phyloP scores from a whole-genome alignment of 2,329 filamentous ascomycete species.

The Leptosphaerulina australis region DNA sequence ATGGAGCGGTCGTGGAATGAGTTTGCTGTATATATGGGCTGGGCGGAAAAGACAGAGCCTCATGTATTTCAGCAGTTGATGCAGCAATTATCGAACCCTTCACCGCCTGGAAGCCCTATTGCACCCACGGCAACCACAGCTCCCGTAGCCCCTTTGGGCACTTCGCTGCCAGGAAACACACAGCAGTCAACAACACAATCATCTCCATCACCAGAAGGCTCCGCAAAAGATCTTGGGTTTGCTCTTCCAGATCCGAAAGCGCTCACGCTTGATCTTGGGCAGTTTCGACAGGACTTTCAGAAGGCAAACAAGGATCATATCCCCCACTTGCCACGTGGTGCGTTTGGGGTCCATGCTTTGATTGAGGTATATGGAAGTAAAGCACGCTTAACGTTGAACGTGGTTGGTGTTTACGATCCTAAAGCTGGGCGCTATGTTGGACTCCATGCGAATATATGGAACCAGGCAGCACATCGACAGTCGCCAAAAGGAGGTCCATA shows the following conservation, averaged over 20 bases:
- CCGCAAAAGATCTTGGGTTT: slow-evolving; percentile 28
- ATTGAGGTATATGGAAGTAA: slow-evolving; percentile 54
- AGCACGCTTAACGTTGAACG: slow-evolving; percentile 53
- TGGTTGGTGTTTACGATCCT: slow-evolving; percentile 55
- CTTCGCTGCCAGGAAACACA: slow-evolving; percentile 22
- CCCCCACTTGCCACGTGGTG: slow-evolving; percentile 52
- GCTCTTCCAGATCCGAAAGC: slow-evolving; percentile 35
- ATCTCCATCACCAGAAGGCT: slow-evolving; percentile 18
- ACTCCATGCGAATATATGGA: slow-evolving; percentile 35
- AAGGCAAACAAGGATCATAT: slow-evolving; percentile 24
- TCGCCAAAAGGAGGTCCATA: slow-evolving; percentile 43
- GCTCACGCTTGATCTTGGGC: slow-evolving; percentile 35
- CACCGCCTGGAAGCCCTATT: slow-evolving; percentile 8
- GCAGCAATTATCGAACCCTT: slow-evolving; percentile 18
- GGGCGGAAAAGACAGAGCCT: slow-evolving; percentile 25
- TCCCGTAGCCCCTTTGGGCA: slow-evolving; percentile 14
- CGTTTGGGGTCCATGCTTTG: slow-evolving; percentile 53
- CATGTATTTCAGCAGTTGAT: slow-evolving; percentile 20
- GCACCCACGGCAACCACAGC: slow-evolving; percentile 14
- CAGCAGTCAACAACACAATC: slow-evolving; percentile 17
- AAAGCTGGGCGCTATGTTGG: slow-evolving; percentile 47
- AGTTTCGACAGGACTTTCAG: slow-evolving; percentile 34
- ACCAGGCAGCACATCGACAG: slow-evolving; percentile 43
- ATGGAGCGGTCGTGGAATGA: slow-evolving; percentile 28
- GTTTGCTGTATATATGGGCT: slow-evolving; percentile 34